Conservation (phyloP, 768 basidiomycete species). For the Hygrocybe coccinea region DNA sequence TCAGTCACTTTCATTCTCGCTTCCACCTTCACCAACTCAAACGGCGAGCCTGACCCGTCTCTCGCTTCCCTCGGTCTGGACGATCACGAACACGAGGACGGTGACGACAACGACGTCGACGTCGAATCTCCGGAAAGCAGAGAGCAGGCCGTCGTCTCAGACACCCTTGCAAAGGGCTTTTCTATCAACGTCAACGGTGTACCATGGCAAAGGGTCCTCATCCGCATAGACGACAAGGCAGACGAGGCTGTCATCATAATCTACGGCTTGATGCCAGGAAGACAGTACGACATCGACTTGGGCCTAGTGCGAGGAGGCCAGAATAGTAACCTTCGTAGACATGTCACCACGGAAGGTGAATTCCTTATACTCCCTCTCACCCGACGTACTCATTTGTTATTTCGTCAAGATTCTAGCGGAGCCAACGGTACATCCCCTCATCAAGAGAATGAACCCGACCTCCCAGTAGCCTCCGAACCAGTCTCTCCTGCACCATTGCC, state of each 20-base stretch:
- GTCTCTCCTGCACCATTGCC: slow-evolving; percentile 31
- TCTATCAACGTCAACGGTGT: slow-evolving; percentile 76
- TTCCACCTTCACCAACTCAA: slow-evolving; percentile 38
- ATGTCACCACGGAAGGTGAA: slow-evolving; percentile 65
- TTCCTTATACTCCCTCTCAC: slow-evolving; percentile 45
- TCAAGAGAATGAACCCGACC: slow-evolving; percentile 19
- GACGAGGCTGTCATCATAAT: slow-evolving; percentile 91
- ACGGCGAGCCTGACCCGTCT: slow-evolving; percentile 35
- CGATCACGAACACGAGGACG: slow-evolving; percentile 32
- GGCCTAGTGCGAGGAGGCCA: slow-evolving; percentile 63
- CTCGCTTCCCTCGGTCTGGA: slow-evolving; percentile 39
- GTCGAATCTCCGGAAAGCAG: slow-evolving; percentile 25
- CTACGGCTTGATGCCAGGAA: slow-evolving; percentile 81
- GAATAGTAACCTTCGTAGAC: slow-evolving; percentile 44
- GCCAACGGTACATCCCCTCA: background rate
- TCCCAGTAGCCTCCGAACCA: slow-evolving; percentile 32
- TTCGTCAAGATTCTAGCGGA: background rate
- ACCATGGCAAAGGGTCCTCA: slow-evolving; percentile 74
- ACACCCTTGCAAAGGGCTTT: slow-evolving; percentile 67
- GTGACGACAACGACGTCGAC: slow-evolving; percentile 33
- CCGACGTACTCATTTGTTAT: background rate
- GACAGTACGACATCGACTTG: slow-evolving; percentile 87
- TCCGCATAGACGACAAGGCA: slow-evolving; percentile 70
- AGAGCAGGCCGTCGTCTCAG: slow-evolving; percentile 49
- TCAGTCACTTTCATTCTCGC: slow-evolving; percentile 77